These are phyloP conservation scores for Coniochaeta prunicola DNA, from an alignment of 2,329 filamentous ascomycete genomes.

Conservation along the genomic window DNA sequence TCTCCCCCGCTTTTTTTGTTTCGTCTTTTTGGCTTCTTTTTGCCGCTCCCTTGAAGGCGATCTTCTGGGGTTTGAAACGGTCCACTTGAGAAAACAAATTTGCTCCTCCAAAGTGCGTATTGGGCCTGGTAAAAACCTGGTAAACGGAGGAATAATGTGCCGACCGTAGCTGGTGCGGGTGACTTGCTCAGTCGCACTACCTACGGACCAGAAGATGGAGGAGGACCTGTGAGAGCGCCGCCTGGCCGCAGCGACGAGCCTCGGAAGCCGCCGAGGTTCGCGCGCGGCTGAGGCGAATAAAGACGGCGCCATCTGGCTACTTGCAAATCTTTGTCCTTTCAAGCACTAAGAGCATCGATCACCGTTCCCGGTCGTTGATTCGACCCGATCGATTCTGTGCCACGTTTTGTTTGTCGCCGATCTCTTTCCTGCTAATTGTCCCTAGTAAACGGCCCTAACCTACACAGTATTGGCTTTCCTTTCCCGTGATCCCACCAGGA, in stretches of 20 bases:
- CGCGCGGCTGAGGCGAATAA: background rate
- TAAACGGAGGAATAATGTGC: too few species aligned
- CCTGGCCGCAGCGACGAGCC: background rate
- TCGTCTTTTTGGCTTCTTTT: background rate
- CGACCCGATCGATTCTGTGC: slow-evolving; percentile 1
- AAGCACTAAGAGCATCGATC: background rate
- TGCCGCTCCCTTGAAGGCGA: background rate
- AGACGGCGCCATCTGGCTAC: background rate
- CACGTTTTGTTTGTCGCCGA: slow-evolving; percentile 1
- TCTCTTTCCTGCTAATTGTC: background rate
- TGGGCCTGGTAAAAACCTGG: background rate
- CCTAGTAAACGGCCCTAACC: too few species aligned
- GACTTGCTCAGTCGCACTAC: background rate
- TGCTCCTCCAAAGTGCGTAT: background rate
- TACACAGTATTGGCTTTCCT: too few species aligned
- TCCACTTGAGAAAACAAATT: background rate
- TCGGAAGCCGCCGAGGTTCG: background rate
- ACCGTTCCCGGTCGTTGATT: background rate
- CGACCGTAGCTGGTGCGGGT: background rate
- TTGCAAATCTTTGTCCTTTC: background rate
- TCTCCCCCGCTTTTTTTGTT: slow-evolving; percentile 1
- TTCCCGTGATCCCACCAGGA: background rate
- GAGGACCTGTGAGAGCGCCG: background rate
- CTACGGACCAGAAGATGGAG: too few species aligned
- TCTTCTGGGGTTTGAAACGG: background rate